Base-by-base conservation (phyloP, 2,329 filamentous ascomycete genomes). In the Pyricularia grisea region DNA sequence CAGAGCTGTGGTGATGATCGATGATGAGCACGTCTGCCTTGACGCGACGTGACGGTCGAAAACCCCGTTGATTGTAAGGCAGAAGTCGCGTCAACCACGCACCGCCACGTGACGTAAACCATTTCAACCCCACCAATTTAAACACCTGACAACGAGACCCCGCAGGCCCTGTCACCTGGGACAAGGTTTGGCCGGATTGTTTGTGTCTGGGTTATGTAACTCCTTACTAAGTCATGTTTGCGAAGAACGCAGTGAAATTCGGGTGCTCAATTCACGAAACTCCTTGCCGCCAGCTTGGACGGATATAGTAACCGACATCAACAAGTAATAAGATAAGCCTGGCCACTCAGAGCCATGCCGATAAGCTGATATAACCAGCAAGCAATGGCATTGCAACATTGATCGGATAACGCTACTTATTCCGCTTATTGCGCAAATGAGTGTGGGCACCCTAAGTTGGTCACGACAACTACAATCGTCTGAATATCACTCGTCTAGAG, bases 101-200 rank as follows among this genome's bases (percentile, higher is more conserved):
- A 64, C 31, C 11, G 12, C 58, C 67, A 68, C 67, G 67, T 68
- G 67, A 68, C 42, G 65, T 58, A 67, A 11, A 28, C 42, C 27
- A 36, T 36, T 28, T 30, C 10, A 11, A 63, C 60, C 60, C 60
- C 60, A 28, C 23, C 60, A 20, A 1, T 4, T 3, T 25, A 28
- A 25, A 12, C 60, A 28, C 14, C 23, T 28, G 60, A 28, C 25
- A 5, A 27, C 14, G 7, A n/a, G 20, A 63, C 60, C 60, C 60
- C 60, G 60, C 60, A 2, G 60, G 12, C 17, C 25, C 60, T 28
- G 25, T 25, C 14, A 28, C 42, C 42, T n/a, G 17, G 42, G 42
- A 9, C 42, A 55, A n/a, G 33, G 33, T 36, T 36, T 36, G 33
- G 33, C 33, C 14, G 3, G 1, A 17, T 17, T 36, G 33, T 36